Percentiles rank a stretch among this genome's conserved stretches.
Conservation (phyloP, 129 eudicot genomes). For the Pulicaria dysenterica region DNA sequence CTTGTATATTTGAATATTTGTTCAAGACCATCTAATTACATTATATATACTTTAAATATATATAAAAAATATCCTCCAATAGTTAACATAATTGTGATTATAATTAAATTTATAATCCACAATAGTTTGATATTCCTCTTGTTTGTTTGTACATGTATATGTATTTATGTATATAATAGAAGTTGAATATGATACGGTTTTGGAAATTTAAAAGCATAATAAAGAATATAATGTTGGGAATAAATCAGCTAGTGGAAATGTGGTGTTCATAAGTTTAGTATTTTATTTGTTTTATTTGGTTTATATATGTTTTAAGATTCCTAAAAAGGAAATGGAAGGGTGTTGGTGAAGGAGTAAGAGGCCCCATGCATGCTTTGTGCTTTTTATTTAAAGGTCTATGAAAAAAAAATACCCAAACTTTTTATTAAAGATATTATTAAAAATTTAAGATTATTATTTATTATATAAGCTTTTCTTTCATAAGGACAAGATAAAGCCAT, state of each 20-base stretch:
- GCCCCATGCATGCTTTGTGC: conserved; percentile 49
- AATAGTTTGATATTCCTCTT: no score
- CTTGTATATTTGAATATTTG: no score
- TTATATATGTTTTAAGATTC: conserved; percentile 35
- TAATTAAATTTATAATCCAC: no score
- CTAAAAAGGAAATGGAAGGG: conserved; percentile 41
- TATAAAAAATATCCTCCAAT: no score
- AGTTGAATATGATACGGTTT: conserved; percentile 4
- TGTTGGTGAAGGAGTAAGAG: conserved; percentile 38
- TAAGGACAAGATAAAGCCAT: no score
- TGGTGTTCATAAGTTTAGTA: conserved; percentile 37
- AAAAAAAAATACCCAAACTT: conserved; percentile 13
- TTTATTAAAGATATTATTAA: conserved; percentile 11
- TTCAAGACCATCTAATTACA: no score
- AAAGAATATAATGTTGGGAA: conserved; percentile 33
- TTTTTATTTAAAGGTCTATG: conserved; percentile 56
- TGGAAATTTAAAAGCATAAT: neutral
- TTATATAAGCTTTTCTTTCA: no score
- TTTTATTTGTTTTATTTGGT: neutral
- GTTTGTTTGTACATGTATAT: neutral
- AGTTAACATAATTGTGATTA: no score
- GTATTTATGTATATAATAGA: neutral
- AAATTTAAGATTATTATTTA: neutral
- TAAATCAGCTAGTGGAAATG: conserved; percentile 32
- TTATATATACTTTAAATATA: no score